phyloP scores from a whole-genome alignment of 2,329 filamentous ascomycete genomes.

The Xylaria sp. region DNA sequence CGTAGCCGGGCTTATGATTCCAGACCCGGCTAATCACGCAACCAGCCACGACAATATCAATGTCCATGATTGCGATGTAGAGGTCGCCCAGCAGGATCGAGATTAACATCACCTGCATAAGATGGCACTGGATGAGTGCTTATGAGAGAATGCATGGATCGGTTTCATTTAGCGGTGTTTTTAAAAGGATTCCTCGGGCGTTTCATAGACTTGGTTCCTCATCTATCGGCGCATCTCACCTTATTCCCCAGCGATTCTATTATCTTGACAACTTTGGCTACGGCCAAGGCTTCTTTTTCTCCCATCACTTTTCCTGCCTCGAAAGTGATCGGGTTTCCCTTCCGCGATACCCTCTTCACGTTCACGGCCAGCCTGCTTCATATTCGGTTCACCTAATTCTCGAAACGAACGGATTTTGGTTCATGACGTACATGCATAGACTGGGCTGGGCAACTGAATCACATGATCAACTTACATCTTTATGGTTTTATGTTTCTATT shows the following conservation, averaged over 20 bases:
- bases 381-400: constrained; percentile 7
- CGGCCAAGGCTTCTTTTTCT: constrained; percentile 1
- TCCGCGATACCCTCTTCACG: constrained; percentile 32
- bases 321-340: constrained; percentile 14
- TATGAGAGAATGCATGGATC: constrained; percentile 18
- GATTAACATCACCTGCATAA: neutral
- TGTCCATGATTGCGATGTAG: constrained; percentile 28
- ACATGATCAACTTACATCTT: constrained; percentile 27
- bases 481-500: constrained; percentile 13
- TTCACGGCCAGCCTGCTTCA: constrained; percentile 5
- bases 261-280: constrained; percentile 18
- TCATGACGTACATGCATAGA: constrained; percentile 35
- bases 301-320: neutral
- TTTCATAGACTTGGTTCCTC: constrained; percentile 33
- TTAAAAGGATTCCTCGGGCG: constrained; percentile 22
- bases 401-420: constrained; percentile 28
- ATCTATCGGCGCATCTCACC: constrained; percentile 33
- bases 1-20: constrained; percentile 79
- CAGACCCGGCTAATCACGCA: constrained; percentile 63
- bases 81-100: constrained; percentile 24
- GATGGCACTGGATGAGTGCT: constrained; percentile 1
- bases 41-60: constrained; percentile 5
- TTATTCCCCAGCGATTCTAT: constrained; percentile 20
- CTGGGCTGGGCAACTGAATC: constrained; percentile 33
- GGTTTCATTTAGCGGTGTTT: constrained; percentile 22